Evolutionary conservation across 2,329 filamentous ascomycete species (phyloP).

Genomic region (Huntiella abstrusa): DNA sequence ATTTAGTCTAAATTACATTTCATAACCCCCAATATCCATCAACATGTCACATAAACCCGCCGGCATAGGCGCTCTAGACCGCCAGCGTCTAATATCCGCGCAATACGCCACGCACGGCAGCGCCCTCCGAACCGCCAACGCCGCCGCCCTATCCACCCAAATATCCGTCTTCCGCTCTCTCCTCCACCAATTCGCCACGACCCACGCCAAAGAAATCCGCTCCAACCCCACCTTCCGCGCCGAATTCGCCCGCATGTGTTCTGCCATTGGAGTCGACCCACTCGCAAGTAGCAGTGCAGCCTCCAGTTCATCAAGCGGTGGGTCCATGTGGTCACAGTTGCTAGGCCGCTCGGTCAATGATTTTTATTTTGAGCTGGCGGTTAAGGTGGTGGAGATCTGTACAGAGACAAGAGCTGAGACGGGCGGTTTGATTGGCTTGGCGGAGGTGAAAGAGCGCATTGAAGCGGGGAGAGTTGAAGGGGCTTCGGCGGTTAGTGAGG

Average conservation of each 20-base stretch:
- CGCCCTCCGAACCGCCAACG: slow-evolving; percentile 66
- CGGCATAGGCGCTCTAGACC: slow-evolving; percentile 77
- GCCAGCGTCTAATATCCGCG: slow-evolving; percentile 63
- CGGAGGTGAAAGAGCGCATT: slow-evolving; percentile 61
- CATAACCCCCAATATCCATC: background rate
- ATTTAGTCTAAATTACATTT: background rate
- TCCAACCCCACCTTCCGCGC: slow-evolving; percentile 88
- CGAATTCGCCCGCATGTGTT: slow-evolving; percentile 96
- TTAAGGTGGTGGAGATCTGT: slow-evolving; percentile 89
- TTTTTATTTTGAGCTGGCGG: slow-evolving; percentile 95
- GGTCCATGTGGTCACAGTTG: slow-evolving; percentile 81
- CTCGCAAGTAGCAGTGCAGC: slow-evolving; percentile 35
- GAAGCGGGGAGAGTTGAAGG: slow-evolving; percentile 56
- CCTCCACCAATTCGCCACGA: slow-evolving; percentile 85
- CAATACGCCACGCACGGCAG: slow-evolving; percentile 85
- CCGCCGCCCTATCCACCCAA: slow-evolving; percentile 74
- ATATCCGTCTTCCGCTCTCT: slow-evolving; percentile 90
- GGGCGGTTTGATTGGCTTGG: slow-evolving; percentile 71
- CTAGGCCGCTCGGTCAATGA: slow-evolving; percentile 85
- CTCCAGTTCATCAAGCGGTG: slow-evolving; percentile 24
- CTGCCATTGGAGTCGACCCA: slow-evolving; percentile 89
- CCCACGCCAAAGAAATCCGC: slow-evolving; percentile 88
- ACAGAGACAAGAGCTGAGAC: slow-evolving; percentile 74
- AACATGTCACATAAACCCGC: slow-evolving; percentile 58
- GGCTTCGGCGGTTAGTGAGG: slow-evolving; percentile 65